phyloP scores from a whole-genome alignment of 768 basidiomycete species.

The Lactarius indigo region DNA sequence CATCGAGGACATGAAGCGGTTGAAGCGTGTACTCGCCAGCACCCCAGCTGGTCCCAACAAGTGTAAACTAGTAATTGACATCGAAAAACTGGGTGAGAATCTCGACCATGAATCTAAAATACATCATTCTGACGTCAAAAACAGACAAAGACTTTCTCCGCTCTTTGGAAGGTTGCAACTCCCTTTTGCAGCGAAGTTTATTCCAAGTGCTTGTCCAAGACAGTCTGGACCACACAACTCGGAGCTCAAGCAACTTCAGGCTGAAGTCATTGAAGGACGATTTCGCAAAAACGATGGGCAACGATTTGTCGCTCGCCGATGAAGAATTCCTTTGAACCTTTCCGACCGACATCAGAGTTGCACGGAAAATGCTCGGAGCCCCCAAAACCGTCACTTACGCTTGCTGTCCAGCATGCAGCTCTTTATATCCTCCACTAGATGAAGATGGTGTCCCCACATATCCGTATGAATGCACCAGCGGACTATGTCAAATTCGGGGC shows the following conservation, averaged over 20 bases:
- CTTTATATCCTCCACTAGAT: background rate
- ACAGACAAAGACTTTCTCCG: background rate
- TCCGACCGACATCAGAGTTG: background rate
- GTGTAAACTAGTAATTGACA: background rate
- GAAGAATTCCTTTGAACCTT: background rate
- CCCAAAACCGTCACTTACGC: background rate
- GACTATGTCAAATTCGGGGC: background rate
- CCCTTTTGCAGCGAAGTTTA: background rate
- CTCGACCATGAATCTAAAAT: background rate
- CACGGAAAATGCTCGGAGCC: background rate
- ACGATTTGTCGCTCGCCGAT: background rate
- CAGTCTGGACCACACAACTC: background rate
- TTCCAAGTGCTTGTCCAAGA: constrained; percentile 1
- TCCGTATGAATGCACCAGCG: background rate
- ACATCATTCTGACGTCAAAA: background rate
- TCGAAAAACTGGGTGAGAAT: background rate
- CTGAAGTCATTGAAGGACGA: background rate
- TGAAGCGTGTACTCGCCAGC: background rate
- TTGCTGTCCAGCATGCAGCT: constrained; percentile 3
- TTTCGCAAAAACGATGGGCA: background rate
- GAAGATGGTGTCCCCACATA: background rate
- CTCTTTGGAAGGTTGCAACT: background rate
- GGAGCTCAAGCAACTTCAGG: background rate
- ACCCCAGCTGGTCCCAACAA: background rate
- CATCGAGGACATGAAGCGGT: background rate